Evolutionary conservation across 352 stramenopile species (phyloP).

Genomic region (Phytophthora litchii): DNA sequence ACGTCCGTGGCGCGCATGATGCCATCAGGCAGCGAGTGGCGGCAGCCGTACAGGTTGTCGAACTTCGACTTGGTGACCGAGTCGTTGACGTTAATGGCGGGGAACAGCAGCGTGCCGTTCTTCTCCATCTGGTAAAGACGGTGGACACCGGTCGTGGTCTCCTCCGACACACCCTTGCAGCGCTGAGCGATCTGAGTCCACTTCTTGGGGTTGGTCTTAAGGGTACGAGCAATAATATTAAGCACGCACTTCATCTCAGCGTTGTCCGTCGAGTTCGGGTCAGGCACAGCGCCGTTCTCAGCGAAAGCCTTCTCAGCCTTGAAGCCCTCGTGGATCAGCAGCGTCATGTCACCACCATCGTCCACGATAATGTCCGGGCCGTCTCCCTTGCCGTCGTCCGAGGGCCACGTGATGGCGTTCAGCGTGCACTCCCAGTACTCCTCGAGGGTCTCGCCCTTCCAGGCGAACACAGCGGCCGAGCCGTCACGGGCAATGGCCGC

Average conservation of each 20-base stretch:
- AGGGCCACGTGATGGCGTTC: slow-evolving; percentile 96
- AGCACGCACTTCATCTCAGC: slow-evolving; percentile 99
- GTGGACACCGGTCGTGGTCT: slow-evolving; percentile 99
- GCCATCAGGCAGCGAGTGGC: slow-evolving; percentile 98
- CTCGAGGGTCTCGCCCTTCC: slow-evolving; percentile 98
- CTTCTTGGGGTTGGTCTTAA: slow-evolving; percentile 95
- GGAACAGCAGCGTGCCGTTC: slow-evolving; percentile 95
- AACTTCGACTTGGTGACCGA: slow-evolving; percentile 99
- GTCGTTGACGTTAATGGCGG: slow-evolving; percentile 99
- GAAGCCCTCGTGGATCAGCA: slow-evolving; percentile 98
- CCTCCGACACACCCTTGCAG: slow-evolving; percentile 97
- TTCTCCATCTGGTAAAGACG: slow-evolving; percentile 99
- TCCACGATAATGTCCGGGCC: slow-evolving; percentile 98
- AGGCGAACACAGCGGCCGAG: slow-evolving; percentile 97
- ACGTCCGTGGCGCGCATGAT: slow-evolving; percentile 99
- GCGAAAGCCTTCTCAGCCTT: slow-evolving; percentile 97
- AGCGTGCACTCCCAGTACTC: slow-evolving; percentile 99
- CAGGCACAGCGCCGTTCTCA: slow-evolving; percentile 93
- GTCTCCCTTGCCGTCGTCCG: slow-evolving; percentile 96
- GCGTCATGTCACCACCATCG: slow-evolving; percentile 98
- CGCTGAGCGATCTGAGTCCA: slow-evolving; percentile 96
- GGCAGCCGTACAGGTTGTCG: slow-evolving; percentile 99
- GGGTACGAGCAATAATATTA: slow-evolving; percentile 95
- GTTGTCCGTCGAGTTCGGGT: slow-evolving; percentile 95
- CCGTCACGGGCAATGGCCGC: slow-evolving; percentile 96